A percentile compares a stretch with the other conserved stretches of the same genome.
Evolutionary conservation across 202 grass and related monocot species (phyloP).

Genomic region (Schoenoplectus triqueter): DNA sequence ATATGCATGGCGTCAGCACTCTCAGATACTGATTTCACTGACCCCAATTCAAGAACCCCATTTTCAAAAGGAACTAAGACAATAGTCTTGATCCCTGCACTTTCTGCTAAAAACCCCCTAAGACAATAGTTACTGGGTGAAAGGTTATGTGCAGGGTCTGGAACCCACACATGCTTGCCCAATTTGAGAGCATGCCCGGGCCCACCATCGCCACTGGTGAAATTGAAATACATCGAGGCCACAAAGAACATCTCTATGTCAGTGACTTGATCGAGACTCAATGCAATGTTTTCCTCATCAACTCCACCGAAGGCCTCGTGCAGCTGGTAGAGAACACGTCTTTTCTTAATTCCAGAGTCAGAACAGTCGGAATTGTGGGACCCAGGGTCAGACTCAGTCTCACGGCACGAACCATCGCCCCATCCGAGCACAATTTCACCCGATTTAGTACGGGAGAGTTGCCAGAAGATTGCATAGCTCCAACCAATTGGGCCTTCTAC

Average conservation of each 20-base stretch:
- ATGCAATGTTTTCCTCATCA: constrained; percentile 84
- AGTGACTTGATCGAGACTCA: constrained; percentile 80
- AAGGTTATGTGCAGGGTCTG: constrained; percentile 48
- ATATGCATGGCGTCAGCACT: constrained; percentile 61
- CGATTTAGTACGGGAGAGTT: constrained; percentile 77
- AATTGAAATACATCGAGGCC: constrained; percentile 94
- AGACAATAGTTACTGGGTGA: constrained; percentile 79
- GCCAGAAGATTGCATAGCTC: constrained; percentile 99
- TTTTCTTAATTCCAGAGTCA: constrained; percentile 53
- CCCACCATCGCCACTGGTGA: constrained; percentile 65
- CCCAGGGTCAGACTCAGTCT: constrained; percentile 55
- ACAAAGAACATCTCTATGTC: constrained; percentile 96
- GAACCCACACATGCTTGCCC: constrained; percentile 77
- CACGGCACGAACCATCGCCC: constrained; percentile 91
- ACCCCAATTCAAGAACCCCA: constrained; percentile 93
- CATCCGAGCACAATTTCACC: constrained; percentile 89
- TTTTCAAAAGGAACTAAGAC: constrained; percentile 81
- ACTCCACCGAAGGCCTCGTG: constrained; percentile 67
- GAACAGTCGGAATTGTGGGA: constrained; percentile 45
- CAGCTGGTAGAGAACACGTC: constrained; percentile 68
- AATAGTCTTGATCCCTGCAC: constrained; percentile 81
- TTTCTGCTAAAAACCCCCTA: constrained; percentile 68
- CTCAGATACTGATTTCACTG: constrained; percentile 65
- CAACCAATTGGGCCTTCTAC: constrained; percentile 79
- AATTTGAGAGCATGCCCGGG: constrained; percentile 73